Conservation (phyloP, 768 basidiomycete species). For the Tremella yokohamensis region DNA sequence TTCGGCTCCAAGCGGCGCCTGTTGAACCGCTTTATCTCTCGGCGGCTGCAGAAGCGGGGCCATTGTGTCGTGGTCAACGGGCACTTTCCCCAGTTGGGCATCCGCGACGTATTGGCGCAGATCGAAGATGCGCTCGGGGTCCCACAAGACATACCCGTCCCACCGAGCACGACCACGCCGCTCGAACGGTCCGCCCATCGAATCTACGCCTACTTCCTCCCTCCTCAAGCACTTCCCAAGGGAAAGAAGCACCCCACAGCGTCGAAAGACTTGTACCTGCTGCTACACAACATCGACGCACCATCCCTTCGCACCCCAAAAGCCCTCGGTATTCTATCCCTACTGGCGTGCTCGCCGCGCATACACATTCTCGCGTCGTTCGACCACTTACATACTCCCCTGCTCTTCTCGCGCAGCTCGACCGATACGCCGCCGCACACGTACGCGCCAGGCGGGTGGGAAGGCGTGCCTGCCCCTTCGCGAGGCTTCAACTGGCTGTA, state of each 20-base stretch:
- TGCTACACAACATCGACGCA: slow-evolving; percentile 87
- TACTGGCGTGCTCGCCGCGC: slow-evolving; percentile 67
- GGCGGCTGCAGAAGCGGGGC: slow-evolving; percentile 60
- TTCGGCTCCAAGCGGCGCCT: slow-evolving; percentile 77
- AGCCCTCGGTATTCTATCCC: slow-evolving; percentile 64
- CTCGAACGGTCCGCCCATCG: slow-evolving; percentile 64
- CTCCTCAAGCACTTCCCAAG: slow-evolving; percentile 13
- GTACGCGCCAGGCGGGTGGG: slow-evolving; percentile 51
- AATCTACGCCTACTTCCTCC: slow-evolving; percentile 64
- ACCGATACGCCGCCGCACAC: slow-evolving; percentile 31
- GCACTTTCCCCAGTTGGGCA: slow-evolving; percentile 64
- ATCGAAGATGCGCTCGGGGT: slow-evolving; percentile 51
- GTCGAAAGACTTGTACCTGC: slow-evolving; percentile 62
- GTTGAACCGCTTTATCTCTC: slow-evolving; percentile 70
- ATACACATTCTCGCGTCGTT: slow-evolving; percentile 81
- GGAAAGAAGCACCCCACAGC: slow-evolving; percentile 27
- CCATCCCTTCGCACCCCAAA: slow-evolving; percentile 64
- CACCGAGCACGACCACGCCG: slow-evolving; percentile 43
- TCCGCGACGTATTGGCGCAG: slow-evolving; percentile 61
- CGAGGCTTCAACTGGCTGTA: slow-evolving; percentile 53
- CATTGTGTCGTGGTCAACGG: slow-evolving; percentile 76
- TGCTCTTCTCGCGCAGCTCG: slow-evolving; percentile 62
- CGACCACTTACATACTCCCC: slow-evolving; percentile 78
- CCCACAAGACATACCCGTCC: slow-evolving; percentile 31
- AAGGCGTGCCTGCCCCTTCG: slow-evolving; percentile 43